phyloP scores from a whole-genome alignment of 352 stramenopile species.

The Peronospora belbahrii region DNA sequence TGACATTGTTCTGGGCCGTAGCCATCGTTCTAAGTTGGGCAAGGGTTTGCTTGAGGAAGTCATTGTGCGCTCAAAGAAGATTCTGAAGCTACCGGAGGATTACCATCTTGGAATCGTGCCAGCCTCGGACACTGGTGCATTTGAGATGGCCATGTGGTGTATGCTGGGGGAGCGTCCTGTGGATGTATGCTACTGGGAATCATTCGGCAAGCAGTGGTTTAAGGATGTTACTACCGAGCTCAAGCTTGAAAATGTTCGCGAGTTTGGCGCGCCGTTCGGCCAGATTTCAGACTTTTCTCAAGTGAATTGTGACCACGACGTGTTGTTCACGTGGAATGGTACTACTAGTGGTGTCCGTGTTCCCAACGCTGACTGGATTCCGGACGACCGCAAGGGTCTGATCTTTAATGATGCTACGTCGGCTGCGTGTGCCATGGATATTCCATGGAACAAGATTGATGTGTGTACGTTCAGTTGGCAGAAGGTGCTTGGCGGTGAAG shows the following conservation, averaged over 20 bases:
- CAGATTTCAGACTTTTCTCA: conserved; percentile 91
- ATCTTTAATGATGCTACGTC: conserved; percentile 98
- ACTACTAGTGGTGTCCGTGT: conserved; percentile 97
- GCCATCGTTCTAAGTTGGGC: conserved; percentile 95
- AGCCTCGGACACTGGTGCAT: conserved; percentile 96
- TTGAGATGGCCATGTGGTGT: conserved; percentile 99
- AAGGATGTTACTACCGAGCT: conserved; percentile 93
- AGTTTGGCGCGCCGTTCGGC: conserved; percentile 95
- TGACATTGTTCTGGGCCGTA: conserved; percentile 87
- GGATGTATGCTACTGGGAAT: conserved; percentile 95
- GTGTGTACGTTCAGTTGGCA: conserved; percentile 99
- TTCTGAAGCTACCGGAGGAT: conserved; percentile 92
- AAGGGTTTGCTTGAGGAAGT: conserved; percentile 93
- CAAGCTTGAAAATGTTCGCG: conserved; percentile 89
- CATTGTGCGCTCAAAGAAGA: conserved; percentile 92
- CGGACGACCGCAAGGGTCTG: conserved; percentile 89
- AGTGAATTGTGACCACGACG: conserved; percentile 93
- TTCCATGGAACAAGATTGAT: conserved; percentile 98
- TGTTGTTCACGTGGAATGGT: conserved; percentile 99
- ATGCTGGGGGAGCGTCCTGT: conserved; percentile 92
- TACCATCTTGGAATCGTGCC: conserved; percentile 96
- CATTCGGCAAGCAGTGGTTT: conserved; percentile 96
- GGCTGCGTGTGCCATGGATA: conserved; percentile 97
- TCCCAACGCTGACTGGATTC: conserved; percentile 94
- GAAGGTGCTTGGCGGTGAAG: conserved; percentile 98